phyloP scores from a whole-genome alignment of 1,284 basidiomycete genomes.

The Leccinum fuscescens region DNA sequence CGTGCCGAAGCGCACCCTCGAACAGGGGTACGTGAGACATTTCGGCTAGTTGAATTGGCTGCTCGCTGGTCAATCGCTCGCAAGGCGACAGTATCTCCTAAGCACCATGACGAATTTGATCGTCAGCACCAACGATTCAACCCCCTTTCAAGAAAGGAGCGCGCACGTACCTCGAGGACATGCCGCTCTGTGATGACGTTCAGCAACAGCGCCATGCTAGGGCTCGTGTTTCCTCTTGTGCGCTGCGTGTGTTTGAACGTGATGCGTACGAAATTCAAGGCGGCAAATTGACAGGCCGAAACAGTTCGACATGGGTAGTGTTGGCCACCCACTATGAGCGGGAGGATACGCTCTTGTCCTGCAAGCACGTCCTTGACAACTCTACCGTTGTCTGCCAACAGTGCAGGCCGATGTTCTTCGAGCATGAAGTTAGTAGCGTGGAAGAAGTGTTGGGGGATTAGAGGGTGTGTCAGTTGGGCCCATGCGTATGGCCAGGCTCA shows the following conservation, averaged over 20 bases:
- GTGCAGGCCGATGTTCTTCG: conserved; percentile 9
- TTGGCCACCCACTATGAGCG: conserved; percentile 9
- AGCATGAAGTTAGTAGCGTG: conserved; percentile 12
- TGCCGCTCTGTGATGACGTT: conserved; percentile 10
- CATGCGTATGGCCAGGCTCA: conserved; percentile 8
- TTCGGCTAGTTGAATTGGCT: conserved; percentile 16
- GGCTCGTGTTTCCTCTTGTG: conserved; percentile 24
- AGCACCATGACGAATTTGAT: background rate
- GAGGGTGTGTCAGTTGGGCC: background rate
- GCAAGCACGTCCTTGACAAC: conserved; percentile 26
- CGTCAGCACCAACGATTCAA: conserved; percentile 1
- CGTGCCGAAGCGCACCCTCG: conserved; percentile 18
- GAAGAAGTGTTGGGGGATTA: background rate
- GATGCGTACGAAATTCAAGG: conserved; percentile 27
- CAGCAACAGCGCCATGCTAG: conserved; percentile 31
- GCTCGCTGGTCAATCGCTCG: conserved; percentile 9
- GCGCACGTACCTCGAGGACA: conserved; percentile 21
- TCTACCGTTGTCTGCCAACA: conserved; percentile 9
- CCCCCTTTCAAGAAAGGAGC: background rate
- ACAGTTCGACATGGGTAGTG: conserved; percentile 12
- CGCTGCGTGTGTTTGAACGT: conserved; percentile 39
- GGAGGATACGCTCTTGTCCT: conserved; percentile 26
- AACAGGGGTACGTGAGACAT: conserved; percentile 25
- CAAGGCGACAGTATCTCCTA: conserved; percentile 22
- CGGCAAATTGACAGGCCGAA: conserved; percentile 22